phyloP scores from a whole-genome alignment of 169 alveolate species.

The Cryptosporidium baileyi region DNA sequence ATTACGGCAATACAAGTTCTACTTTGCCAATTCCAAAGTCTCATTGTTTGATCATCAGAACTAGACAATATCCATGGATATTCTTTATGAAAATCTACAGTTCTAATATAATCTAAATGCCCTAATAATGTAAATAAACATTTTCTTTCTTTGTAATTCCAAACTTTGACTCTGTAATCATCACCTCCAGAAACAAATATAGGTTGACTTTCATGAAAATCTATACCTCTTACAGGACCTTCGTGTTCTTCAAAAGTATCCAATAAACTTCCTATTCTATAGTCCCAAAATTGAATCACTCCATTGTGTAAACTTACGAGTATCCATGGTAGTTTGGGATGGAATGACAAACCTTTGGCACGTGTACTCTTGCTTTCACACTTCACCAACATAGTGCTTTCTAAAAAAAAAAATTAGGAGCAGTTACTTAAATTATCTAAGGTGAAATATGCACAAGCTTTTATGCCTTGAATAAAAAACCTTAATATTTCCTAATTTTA shows the following conservation, averaged over 20 bases:
- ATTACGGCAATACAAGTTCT: slow-evolving; percentile 85
- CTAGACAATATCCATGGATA: slow-evolving; percentile 95
- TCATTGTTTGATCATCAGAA: slow-evolving; percentile 95
- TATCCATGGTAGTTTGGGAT: slow-evolving; percentile 94
- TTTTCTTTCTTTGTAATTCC: slow-evolving; percentile 90
- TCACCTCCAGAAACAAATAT: slow-evolving; percentile 96
- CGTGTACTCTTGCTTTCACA: slow-evolving; percentile 93
- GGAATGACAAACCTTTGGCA: slow-evolving; percentile 94
- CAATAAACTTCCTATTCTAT: slow-evolving; percentile 83
- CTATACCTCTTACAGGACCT: slow-evolving; percentile 95
- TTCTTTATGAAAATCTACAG: slow-evolving; percentile 93
- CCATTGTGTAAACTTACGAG: slow-evolving; percentile 93
- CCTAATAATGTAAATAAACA: slow-evolving; percentile 92
- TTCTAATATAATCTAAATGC: slow-evolving; percentile 95
- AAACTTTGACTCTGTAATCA: slow-evolving; percentile 92
- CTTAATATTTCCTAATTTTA: too few relatives aligned
- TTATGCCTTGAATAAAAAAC: too few relatives aligned
- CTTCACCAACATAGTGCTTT: slow-evolving; percentile 90
- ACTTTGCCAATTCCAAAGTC: slow-evolving; percentile 97
- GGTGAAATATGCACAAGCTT: too few relatives aligned
- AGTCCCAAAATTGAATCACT: slow-evolving; percentile 92
- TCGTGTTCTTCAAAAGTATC: slow-evolving; percentile 92
- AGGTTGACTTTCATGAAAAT: slow-evolving; percentile 93
- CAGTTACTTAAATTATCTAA: too few relatives aligned
- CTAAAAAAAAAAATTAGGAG: too few relatives aligned